Evolutionary conservation across 2,329 filamentous ascomycete genomes (phyloP).

Genomic region (Catunica adiposa): DNA sequence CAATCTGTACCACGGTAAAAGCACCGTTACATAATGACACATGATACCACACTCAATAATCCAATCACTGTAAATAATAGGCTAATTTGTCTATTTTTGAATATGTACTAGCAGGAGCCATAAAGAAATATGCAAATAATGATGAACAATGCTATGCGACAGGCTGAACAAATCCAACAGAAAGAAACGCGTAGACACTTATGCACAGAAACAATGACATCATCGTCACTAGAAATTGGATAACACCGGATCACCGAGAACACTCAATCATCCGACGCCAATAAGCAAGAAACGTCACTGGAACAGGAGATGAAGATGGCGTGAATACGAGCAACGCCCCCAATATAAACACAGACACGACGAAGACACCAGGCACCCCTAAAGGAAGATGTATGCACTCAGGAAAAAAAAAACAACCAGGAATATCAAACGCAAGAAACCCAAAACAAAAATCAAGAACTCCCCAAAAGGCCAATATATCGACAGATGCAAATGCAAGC

Average conservation of each 20-base stretch:
- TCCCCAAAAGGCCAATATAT: background rate
- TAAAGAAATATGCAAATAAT: background rate
- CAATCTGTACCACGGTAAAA: no score
- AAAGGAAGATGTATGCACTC: slow-evolving; percentile 16
- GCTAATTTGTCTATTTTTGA: background rate
- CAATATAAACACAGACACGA: slow-evolving; percentile 7
- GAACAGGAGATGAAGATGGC: no score
- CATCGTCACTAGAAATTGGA: no score
- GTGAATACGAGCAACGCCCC: slow-evolving; percentile 6
- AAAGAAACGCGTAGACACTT: background rate
- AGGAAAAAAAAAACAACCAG: slow-evolving; percentile 13
- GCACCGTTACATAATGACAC: no score
- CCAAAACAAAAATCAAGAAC: background rate
- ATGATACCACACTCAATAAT: no score
- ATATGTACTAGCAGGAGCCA: background rate
- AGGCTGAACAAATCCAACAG: background rate
- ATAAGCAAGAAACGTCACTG: no score
- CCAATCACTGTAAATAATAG: background rate
- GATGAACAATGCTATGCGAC: background rate
- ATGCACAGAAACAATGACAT: slow-evolving; percentile 1
- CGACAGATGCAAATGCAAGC: slow-evolving; percentile 6
- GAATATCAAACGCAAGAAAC: background rate
- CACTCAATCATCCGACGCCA: no score
- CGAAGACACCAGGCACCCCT: slow-evolving; percentile 16
- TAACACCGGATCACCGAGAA: no score